Percentiles rank a stretch among this genome's conserved stretches.
Evolutionary conservation across 73 alveolate genomes (phyloP).

Genomic region (Paramecium sonneborni): DNA sequence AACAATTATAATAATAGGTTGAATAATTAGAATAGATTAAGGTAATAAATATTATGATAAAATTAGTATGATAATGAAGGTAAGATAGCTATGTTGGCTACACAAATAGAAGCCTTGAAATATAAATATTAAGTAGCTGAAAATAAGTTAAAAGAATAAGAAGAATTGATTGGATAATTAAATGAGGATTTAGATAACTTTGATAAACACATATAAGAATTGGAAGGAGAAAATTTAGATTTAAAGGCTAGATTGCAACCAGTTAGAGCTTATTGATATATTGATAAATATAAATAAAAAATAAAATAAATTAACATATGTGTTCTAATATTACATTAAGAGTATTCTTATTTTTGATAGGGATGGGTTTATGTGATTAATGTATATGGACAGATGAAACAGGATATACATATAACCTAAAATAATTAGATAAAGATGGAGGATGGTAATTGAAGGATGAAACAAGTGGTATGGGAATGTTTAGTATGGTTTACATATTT

Average conservation of each 20-base stretch:
- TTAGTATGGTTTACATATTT: constrained; percentile 44
- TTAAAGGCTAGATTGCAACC: background rate
- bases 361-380: background rate
- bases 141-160: background rate
- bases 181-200: constrained; percentile 7
- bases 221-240: background rate
- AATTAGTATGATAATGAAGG: constrained; percentile 9
- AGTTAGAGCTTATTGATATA: constrained; percentile 12
- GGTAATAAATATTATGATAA: background rate
- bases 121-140: background rate
- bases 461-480: constrained; percentile 56
- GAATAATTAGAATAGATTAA: constrained; percentile 29
- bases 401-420: constrained; percentile 14
- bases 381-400: constrained; percentile 44
- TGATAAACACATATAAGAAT: background rate
- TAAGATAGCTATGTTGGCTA: constrained; percentile 21
- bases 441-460: constrained; percentile 54
- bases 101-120: constrained; percentile 3
- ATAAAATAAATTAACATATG: constrained; percentile 18
- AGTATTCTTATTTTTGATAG: background rate
- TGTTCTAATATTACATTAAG: background rate
- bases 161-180: background rate
- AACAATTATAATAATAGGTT: background rate
- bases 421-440: background rate
- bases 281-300: background rate